Base-by-base conservation (phyloP, 768 basidiomycete species). In the Tephrocybe sp. region DNA sequence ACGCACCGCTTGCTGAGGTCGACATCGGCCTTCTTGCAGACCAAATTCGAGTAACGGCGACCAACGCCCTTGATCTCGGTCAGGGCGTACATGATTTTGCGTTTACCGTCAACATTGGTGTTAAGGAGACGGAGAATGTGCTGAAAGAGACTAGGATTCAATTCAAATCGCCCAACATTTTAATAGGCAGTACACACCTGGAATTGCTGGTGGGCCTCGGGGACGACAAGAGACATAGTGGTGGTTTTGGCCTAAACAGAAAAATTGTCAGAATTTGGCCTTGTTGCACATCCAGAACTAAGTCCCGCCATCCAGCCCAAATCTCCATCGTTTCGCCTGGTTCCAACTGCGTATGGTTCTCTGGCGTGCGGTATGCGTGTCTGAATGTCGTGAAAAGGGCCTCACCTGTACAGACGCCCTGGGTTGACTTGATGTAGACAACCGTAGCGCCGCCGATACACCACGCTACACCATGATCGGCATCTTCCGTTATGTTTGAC, bases 11-110 rank as follows among this genome's bases (percentile, higher is more conserved):
- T 99, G 80, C 83, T 93, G 55, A 99, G 84, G 68, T 98, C 96
- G 36, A 99, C 93, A 77, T 98, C 97, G 56, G 97, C 97, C 81
- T 99, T 99, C 78, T 98, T 98, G 86, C 97, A 98, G 62, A 98
- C 96, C 65, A 98, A 75, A 77, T 98, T 98, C 68, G 97, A 87
- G 77, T 98, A 99, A 48, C 97, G 90, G 59, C 97, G 88, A 65
- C 97, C 97, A 55, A 99, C 97, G 85, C 97, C 97, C 83, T 98
- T 98, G 83, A 99, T 99, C 80, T 99, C 97, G 42, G 97, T 98
- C 79, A 98, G 72, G 65, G 97, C 96, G 72, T 93, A 98, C 90
- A 93, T 98, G 73, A 99, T 89, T 80, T 99, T 99, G 64, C 97
- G 87, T 71, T 96, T 95, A 62, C 97, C 97, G 73, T 98, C 96